A percentile compares a stretch with the other conserved stretches of the same genome.
phyloP scores from a whole-genome alignment of 1,284 basidiomycete genomes.

The Megacollybia platyphylla region DNA sequence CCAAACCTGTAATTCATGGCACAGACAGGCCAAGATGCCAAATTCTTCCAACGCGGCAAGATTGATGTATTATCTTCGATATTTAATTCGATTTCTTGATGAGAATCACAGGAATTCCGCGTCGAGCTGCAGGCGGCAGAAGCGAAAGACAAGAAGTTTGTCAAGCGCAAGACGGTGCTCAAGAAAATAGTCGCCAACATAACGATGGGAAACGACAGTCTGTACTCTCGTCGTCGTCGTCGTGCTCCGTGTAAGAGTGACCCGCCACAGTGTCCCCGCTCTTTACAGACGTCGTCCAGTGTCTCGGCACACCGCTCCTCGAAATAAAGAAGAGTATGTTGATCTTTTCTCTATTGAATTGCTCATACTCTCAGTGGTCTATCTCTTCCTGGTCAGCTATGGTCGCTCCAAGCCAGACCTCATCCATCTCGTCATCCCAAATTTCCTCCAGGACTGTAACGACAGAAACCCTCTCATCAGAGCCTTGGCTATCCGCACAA shows the following conservation, averaged over 20 bases:
- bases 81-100: slow-evolving; percentile 8
- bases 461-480: slow-evolving; percentile 89
- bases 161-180: slow-evolving; percentile 80
- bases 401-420: slow-evolving; percentile 81
- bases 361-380: slow-evolving; percentile 56
- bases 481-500: slow-evolving; percentile 86
- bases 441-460: slow-evolving; percentile 87
- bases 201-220: slow-evolving; percentile 92
- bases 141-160: slow-evolving; percentile 88
- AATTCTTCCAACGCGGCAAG: slow-evolving; percentile 85
- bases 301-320: slow-evolving; percentile 76
- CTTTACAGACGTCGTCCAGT: slow-evolving; percentile 84
- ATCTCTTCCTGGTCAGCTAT: slow-evolving; percentile 88
- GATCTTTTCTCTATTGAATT: slow-evolving; percentile 4
- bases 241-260: slow-evolving; percentile 12
- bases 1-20: background rate
- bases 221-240: slow-evolving; percentile 24
- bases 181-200: slow-evolving; percentile 96
- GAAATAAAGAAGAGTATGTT: slow-evolving; percentile 97
- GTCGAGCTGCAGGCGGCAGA: slow-evolving; percentile 83
- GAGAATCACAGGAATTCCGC: slow-evolving; percentile 55
- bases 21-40: slow-evolving; percentile 62
- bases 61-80: slow-evolving; percentile 54
- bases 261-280: slow-evolving; percentile 73
- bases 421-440: slow-evolving; percentile 79